Evolutionary conservation across 1,284 basidiomycete species (phyloP).

Genomic region (Cryptococcus wingfieldii): DNA sequence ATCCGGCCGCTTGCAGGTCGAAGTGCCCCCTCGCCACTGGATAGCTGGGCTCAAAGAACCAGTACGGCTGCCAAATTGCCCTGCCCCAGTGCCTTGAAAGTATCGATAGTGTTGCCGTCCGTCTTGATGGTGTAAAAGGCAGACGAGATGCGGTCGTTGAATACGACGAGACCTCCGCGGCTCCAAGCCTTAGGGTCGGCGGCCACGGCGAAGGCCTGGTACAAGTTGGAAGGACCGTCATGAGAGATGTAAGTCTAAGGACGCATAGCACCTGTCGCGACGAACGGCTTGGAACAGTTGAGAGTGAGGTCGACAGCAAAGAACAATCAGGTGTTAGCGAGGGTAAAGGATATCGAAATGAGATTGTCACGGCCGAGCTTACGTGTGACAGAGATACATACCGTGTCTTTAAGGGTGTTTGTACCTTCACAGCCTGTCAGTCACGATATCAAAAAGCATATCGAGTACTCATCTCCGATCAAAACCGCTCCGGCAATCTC

Average conservation of each 20-base stretch:
- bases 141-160: slow-evolving; percentile 40
- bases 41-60: slow-evolving; percentile 21
- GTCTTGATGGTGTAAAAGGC: slow-evolving; percentile 39
- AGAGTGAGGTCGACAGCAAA: slow-evolving; percentile 15
- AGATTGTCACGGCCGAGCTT: too few species aligned
- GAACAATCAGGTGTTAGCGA: slow-evolving; percentile 2
- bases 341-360: neutral
- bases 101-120: slow-evolving; percentile 35
- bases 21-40: slow-evolving; percentile 11
- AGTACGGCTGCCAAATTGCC: slow-evolving; percentile 35
- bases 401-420: slow-evolving; percentile 42
- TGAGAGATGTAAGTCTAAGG: slow-evolving; percentile 35
- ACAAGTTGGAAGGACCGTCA: slow-evolving; percentile 40
- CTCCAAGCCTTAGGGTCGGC: slow-evolving; percentile 19
- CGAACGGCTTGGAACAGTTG: slow-evolving; percentile 33
- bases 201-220: slow-evolving; percentile 33
- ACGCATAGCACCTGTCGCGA: slow-evolving; percentile 45
- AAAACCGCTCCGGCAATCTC: slow-evolving; percentile 24
- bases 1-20: neutral
- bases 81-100: slow-evolving; percentile 36
- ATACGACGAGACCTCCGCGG: slow-evolving; percentile 34
- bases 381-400: too few species aligned
- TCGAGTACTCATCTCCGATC: slow-evolving; percentile 8
- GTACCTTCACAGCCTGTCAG: slow-evolving; percentile 12
- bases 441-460: too few species aligned